Percentiles rank a stretch among this genome's conserved stretches.
Evolutionary conservation across 495 filamentous ascomycete genomes (phyloP).

Genomic region (Cenococcum geophilum): DNA sequence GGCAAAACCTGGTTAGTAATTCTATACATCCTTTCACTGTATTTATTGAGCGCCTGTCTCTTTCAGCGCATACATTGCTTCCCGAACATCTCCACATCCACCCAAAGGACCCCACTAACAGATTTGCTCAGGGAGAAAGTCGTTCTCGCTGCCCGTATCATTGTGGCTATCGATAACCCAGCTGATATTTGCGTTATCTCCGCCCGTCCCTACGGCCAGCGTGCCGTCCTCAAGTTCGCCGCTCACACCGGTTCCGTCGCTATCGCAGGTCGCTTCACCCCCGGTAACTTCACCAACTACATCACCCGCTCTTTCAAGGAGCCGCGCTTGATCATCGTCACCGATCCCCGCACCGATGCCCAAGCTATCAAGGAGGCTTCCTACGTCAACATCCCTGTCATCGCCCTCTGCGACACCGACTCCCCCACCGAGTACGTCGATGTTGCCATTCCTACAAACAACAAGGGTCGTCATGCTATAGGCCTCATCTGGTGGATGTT

Average conservation of each 20-base stretch:
- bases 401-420: constrained; percentile 97
- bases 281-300: constrained; percentile 99
- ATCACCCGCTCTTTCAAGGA: constrained; percentile 99
- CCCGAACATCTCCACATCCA: neutral
- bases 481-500: constrained; percentile 99
- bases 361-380: constrained; percentile 99
- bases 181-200: constrained; percentile 98
- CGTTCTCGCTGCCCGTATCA: constrained; percentile 94
- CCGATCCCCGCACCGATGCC: constrained; percentile 97
- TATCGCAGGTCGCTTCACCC: constrained; percentile 99
- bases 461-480: constrained; percentile 99
- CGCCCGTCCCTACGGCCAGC: constrained; percentile 98
- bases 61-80: neutral
- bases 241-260: constrained; percentile 93
- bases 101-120: constrained; percentile 3
- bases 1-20: constrained; percentile 94
- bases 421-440: constrained; percentile 99
- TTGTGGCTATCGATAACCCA: constrained; percentile 97
- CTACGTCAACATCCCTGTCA: constrained; percentile 99
- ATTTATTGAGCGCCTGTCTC: neutral
- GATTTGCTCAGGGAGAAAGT: constrained; percentile 82
- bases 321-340: constrained; percentile 98
- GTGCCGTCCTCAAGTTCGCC: constrained; percentile 98
- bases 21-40: neutral
- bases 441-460: constrained; percentile 99